Conservation (phyloP, 352 stramenopile genomes). For the Phytophthora cryptogea region DNA sequence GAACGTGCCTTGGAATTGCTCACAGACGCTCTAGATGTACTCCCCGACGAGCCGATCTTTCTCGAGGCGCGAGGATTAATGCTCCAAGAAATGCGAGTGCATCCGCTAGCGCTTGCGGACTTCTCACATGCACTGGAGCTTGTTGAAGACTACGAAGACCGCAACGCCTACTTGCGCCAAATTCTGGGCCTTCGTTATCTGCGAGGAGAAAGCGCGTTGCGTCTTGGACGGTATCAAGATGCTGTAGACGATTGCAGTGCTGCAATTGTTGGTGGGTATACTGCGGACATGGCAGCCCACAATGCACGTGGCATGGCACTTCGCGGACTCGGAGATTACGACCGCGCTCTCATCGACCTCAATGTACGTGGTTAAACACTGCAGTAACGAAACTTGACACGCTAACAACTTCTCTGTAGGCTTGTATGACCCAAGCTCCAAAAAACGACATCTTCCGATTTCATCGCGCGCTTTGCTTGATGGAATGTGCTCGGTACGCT, state of each 20-base stretch:
- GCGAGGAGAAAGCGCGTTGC: constrained; percentile 49
- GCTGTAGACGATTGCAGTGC: constrained; percentile 52
- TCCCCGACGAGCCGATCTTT: constrained; percentile 64
- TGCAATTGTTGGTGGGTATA: constrained; percentile 31
- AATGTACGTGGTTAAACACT: constrained; percentile 37
- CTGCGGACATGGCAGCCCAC: constrained; percentile 43
- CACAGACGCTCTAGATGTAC: constrained; percentile 53
- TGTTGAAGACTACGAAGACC: constrained; percentile 27
- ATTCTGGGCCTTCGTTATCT: constrained; percentile 43
- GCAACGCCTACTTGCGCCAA: constrained; percentile 16
- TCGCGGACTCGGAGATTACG: constrained; percentile 60
- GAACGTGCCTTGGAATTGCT: constrained; percentile 55
- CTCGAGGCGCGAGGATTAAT: constrained; percentile 59
- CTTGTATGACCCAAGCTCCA: constrained; percentile 43
- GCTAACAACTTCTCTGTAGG: constrained; percentile 21
- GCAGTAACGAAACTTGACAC: background rate
- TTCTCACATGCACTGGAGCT: constrained; percentile 45
- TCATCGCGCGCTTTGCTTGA: constrained; percentile 62
- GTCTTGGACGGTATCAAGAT: constrained; percentile 47
- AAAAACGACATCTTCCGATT: constrained; percentile 69
- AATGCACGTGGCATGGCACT: constrained; percentile 66
- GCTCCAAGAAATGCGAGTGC: constrained; percentile 56
- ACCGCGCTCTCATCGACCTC: constrained; percentile 58
- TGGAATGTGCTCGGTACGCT: constrained; percentile 55
- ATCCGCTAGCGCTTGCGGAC: constrained; percentile 59